Evolutionary conservation across 495 filamentous ascomycete genomes (phyloP).

Genomic region (Aspergillus baeticus): DNA sequence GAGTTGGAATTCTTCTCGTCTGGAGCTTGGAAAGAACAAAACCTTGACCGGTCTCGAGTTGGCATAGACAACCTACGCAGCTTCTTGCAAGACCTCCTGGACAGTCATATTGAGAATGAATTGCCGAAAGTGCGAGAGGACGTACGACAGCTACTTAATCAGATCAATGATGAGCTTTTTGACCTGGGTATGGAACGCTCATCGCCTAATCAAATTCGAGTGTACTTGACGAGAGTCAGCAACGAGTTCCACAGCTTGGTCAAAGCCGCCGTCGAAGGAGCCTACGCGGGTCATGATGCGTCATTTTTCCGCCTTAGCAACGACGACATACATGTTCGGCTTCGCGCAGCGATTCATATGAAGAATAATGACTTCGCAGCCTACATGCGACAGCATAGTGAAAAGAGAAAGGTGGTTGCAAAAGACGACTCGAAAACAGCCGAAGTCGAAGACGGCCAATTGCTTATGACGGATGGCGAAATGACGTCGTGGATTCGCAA

Average conservation of each 20-base stretch:
- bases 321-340: conserved; percentile 16
- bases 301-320: conserved; percentile 3
- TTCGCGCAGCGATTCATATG: no score
- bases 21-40: conserved; percentile 17
- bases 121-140: conserved; percentile 27
- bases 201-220: conserved; percentile 18
- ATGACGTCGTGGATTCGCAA: no score
- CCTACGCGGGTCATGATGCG: conserved; percentile 14
- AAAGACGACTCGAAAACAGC: no score
- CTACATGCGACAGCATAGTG: no score
- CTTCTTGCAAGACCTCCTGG: conserved; percentile 25
- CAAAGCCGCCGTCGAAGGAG: conserved; percentile 20
- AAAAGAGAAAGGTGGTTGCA: no score
- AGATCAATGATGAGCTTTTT: conserved; percentile 9
- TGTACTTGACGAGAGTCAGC: conserved; percentile 21
- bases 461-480: no score
- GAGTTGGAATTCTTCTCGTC: conserved; percentile 23
- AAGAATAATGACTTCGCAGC: no score
- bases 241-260: conserved; percentile 18
- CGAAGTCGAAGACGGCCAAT: neutral
- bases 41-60: conserved; percentile 21
- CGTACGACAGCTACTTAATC: no score
- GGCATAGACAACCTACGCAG: conserved; percentile 22
- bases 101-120: conserved; percentile 27
- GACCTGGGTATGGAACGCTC: conserved; percentile 15